Evolutionary conservation across 371 early-diverging fungal genomes (phyloP).

Genomic region (Saksenaea oblongispora): DNA sequence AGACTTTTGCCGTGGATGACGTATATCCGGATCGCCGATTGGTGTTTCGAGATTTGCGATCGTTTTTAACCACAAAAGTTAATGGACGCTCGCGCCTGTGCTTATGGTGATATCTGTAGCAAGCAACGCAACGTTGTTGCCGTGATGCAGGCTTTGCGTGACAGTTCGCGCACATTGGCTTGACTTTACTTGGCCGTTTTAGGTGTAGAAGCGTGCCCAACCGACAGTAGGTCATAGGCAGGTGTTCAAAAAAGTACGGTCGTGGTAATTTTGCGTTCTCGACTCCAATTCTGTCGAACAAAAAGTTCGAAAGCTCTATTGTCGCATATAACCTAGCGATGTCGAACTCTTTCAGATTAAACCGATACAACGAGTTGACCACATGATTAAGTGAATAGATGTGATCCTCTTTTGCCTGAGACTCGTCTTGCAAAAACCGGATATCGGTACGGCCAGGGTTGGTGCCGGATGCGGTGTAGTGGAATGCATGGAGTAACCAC

Average conservation of each 20-base stretch:
- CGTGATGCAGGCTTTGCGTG: constrained; percentile 43
- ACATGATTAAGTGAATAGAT: constrained; percentile 47
- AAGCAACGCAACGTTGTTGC: constrained; percentile 44
- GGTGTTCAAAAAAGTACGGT: background rate
- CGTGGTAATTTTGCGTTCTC: constrained; percentile 26
- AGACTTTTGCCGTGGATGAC: constrained; percentile 24
- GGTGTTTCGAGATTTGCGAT: constrained; percentile 16
- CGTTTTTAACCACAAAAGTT: constrained; percentile 37
- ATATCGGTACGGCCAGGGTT: constrained; percentile 46
- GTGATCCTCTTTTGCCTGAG: constrained; percentile 46
- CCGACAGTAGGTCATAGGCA: constrained; percentile 23
- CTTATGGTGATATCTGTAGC: constrained; percentile 48
- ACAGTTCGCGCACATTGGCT: constrained; percentile 43
- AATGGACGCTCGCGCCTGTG: constrained; percentile 36
- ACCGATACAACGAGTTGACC: constrained; percentile 46
- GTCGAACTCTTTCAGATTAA: constrained; percentile 38
- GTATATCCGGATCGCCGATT: background rate
- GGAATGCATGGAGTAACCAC: constrained; percentile 44
- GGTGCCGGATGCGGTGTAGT: constrained; percentile 36
- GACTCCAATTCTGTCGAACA: constrained; percentile 36
- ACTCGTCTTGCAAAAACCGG: constrained; percentile 40
- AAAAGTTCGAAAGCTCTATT: constrained; percentile 37
- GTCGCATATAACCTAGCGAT: constrained; percentile 23
- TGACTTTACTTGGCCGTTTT: constrained; percentile 34
- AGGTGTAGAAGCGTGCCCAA: constrained; percentile 26